These are phyloP conservation scores for Schizothecium vesticola DNA, from an alignment of 495 filamentous ascomycete species.

Conservation along the genomic window DNA sequence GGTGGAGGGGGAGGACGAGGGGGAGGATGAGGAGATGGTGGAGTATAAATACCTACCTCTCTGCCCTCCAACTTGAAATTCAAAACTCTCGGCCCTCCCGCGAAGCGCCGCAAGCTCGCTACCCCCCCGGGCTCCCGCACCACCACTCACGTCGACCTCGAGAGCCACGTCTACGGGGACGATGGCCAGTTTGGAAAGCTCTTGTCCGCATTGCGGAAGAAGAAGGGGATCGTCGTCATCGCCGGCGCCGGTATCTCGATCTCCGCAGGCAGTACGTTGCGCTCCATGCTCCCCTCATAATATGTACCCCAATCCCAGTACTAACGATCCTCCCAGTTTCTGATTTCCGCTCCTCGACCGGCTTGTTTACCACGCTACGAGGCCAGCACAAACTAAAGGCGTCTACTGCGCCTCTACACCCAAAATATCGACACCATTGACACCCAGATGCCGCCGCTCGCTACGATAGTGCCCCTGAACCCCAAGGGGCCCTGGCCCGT, in stretches of 20 bases:
- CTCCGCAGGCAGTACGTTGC: constrained; percentile 81
- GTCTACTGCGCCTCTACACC: constrained; percentile 87
- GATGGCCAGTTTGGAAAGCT: constrained; percentile 58
- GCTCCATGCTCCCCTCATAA: constrained; percentile 2
- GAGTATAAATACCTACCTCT: too few species aligned
- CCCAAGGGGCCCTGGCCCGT: constrained; percentile 85
- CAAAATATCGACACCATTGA: constrained; percentile 97
- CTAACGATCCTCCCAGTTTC: constrained; percentile 61
- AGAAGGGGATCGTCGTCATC: constrained; percentile 93
- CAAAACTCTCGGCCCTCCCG: constrained; percentile 59
- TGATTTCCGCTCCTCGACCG: constrained; percentile 87
- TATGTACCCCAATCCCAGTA: not conserved
- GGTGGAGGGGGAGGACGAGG: too few species aligned
- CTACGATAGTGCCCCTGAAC: constrained; percentile 64
- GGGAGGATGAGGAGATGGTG: too few species aligned
- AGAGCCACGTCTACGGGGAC: constrained; percentile 42
- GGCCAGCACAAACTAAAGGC: constrained; percentile 85
- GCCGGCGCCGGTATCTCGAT: constrained; percentile 96
- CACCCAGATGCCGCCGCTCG: constrained; percentile 72
- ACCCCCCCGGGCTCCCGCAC: constrained; percentile 62
- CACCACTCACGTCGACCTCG: constrained; percentile 71
- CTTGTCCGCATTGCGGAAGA: constrained; percentile 71
- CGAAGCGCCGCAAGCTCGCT: constrained; percentile 66
- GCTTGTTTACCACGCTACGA: constrained; percentile 77
- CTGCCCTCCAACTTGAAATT: too few species aligned